Evolutionary conservation across 176 grass and related monocot genomes (phyloP).

Genomic region (Eleusine coracana): DNA sequence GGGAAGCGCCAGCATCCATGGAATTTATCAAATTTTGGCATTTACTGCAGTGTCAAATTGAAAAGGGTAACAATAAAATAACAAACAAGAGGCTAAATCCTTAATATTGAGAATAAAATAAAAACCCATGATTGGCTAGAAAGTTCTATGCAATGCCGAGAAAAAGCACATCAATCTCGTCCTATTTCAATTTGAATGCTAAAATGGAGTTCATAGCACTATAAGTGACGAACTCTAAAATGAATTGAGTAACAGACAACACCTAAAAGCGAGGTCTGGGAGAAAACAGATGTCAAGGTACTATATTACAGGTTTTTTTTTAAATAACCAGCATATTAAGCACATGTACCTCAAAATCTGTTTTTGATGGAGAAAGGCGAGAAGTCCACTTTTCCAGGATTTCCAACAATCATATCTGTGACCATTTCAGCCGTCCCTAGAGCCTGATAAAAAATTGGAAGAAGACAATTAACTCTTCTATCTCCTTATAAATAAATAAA

Average conservation of each 20-base stretch:
- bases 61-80: not conserved
- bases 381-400: slow-evolving; percentile 61
- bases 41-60: slow-evolving; percentile 28
- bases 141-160: not conserved
- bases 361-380: slow-evolving; percentile 67
- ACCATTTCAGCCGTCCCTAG: slow-evolving; percentile 98
- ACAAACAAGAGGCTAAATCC: slow-evolving; percentile 19
- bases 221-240: not conserved
- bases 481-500: slow-evolving; percentile 13
- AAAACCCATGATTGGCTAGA: slow-evolving; percentile 2
- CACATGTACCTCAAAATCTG: slow-evolving; percentile 69
- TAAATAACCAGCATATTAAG: not conserved
- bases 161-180: not conserved
- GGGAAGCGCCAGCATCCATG: slow-evolving; percentile 39
- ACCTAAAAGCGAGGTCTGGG: slow-evolving; percentile 9
- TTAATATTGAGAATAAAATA: not conserved
- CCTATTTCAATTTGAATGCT: slow-evolving; percentile 5
- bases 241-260: not conserved
- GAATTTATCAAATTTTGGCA: slow-evolving; percentile 37
- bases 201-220: slow-evolving; percentile 7
- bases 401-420: slow-evolving; percentile 77
- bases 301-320: not conserved
- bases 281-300: not conserved
- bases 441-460: slow-evolving; percentile 60
- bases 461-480: slow-evolving; percentile 34